Conservation (phyloP, 2,329 filamentous ascomycete genomes). For the Penicillium sp. region DNA sequence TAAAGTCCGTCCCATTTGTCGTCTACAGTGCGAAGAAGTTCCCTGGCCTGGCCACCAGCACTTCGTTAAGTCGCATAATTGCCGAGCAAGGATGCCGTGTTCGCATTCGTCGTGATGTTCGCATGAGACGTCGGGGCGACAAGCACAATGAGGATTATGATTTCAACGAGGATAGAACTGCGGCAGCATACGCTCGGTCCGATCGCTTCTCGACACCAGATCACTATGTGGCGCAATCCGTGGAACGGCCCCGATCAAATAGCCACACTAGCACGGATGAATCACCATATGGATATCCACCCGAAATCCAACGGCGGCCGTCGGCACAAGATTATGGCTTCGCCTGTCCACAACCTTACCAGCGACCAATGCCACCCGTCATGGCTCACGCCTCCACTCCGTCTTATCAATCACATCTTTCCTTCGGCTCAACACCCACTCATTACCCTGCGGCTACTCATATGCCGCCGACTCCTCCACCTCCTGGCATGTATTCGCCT, state of each 20-base stretch:
- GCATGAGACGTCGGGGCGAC: slow-evolving; percentile 80
- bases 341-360: slow-evolving; percentile 33
- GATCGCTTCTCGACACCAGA: slow-evolving; percentile 54
- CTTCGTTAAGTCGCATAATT: slow-evolving; percentile 80
- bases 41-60: slow-evolving; percentile 88
- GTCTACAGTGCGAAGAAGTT: slow-evolving; percentile 99
- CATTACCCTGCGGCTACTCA: slow-evolving; percentile 46
- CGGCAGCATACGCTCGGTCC: slow-evolving; percentile 43
- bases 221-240: slow-evolving; percentile 45
- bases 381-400: slow-evolving; percentile 39
- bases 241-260: slow-evolving; percentile 58
- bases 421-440: slow-evolving; percentile 41
- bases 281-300: slow-evolving; percentile 42
- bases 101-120: slow-evolving; percentile 88
- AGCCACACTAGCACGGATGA: slow-evolving; percentile 58
- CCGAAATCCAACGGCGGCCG: slow-evolving; percentile 48
- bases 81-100: slow-evolving; percentile 97
- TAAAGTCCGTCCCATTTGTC: slow-evolving; percentile 81
- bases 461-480: slow-evolving; percentile 46
- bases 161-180: slow-evolving; percentile 56
- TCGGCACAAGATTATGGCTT: slow-evolving; percentile 49
- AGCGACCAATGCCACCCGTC: slow-evolving; percentile 38
- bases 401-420: slow-evolving; percentile 42
- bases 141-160: slow-evolving; percentile 69
- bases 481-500: slow-evolving; percentile 35